Percentiles rank a stretch among this genome's conserved stretches.
Evolutionary conservation across 1,284 basidiomycete species (phyloP).

Genomic region (Malassezia cuniculi): DNA sequence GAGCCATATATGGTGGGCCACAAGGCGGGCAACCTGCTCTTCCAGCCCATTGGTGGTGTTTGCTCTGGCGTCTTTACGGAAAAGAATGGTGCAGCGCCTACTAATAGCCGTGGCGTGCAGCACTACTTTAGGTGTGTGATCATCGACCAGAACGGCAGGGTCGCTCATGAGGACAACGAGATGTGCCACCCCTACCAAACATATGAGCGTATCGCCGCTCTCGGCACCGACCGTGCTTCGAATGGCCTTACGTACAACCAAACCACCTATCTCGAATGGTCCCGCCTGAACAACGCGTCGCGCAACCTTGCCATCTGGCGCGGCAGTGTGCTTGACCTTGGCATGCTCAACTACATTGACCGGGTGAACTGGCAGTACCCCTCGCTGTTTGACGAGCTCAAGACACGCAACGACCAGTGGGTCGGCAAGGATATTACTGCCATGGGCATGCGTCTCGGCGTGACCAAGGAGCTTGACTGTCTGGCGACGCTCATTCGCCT

Average conservation of each 20-base stretch:
- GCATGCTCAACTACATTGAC: slow-evolving; percentile 57
- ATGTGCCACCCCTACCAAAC: slow-evolving; percentile 26
- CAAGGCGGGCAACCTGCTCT: slow-evolving; percentile 81
- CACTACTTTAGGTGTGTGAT: slow-evolving; percentile 97
- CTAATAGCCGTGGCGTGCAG: no score
- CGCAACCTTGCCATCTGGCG: slow-evolving; percentile 83
- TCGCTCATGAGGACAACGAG: slow-evolving; percentile 22
- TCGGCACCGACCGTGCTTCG: no score
- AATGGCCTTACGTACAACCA: no score
- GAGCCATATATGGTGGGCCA: slow-evolving; percentile 65
- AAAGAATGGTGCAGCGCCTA: slow-evolving; percentile 32
- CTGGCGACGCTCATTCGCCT: slow-evolving; percentile 72
- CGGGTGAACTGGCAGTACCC: slow-evolving; percentile 47
- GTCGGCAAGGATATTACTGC: slow-evolving; percentile 75
- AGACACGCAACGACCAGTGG: slow-evolving; percentile 55
- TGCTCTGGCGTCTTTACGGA: slow-evolving; percentile 63
- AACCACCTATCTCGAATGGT: no score
- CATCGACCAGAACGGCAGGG: slow-evolving; percentile 60
- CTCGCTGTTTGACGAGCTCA: slow-evolving; percentile 64
- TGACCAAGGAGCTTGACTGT: slow-evolving; percentile 58
- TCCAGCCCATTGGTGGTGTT: slow-evolving; percentile 75
- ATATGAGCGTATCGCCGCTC: no score
- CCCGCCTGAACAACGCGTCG: slow-evolving; percentile 57
- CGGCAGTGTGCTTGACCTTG: slow-evolving; percentile 76
- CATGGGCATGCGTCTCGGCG: slow-evolving; percentile 59